Conservation (phyloP, 352 stramenopile genomes). For the Pythium coloratum region DNA sequence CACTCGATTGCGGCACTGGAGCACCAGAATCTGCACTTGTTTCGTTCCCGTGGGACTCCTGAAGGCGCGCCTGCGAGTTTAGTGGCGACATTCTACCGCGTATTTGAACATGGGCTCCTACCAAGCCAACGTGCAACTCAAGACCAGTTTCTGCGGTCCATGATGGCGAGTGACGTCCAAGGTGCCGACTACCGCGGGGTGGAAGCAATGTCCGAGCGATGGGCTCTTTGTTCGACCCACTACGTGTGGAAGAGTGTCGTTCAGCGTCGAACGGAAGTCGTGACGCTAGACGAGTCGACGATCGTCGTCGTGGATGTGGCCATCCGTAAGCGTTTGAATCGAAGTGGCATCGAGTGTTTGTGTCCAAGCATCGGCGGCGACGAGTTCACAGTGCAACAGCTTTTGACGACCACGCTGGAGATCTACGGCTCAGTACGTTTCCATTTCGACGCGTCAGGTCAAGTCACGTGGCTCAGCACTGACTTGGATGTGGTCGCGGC, state of each 20-base stretch:
- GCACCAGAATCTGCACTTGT: conserved; percentile 7
- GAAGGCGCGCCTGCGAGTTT: conserved; percentile 20
- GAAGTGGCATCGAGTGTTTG: conserved; percentile 39
- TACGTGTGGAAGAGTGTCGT: conserved; percentile 38
- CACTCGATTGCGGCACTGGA: neutral
- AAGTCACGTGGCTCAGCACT: conserved; percentile 49
- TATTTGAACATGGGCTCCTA: conserved; percentile 36
- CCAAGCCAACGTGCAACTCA: conserved; percentile 27
- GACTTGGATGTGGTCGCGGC: conserved; percentile 56
- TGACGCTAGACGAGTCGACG: conserved; percentile 37
- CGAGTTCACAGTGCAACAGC: conserved; percentile 40
- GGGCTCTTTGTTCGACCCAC: conserved; percentile 40
- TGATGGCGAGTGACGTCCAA: conserved; percentile 46
- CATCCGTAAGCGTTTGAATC: conserved; percentile 35
- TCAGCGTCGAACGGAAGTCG: conserved; percentile 30
- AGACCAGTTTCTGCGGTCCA: conserved; percentile 48
- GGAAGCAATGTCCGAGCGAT: conserved; percentile 46
- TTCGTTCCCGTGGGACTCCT: conserved; percentile 11
- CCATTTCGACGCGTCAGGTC: conserved; percentile 36
- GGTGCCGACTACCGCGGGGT: conserved; percentile 51
- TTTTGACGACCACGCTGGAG: conserved; percentile 38
- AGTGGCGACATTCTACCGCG: conserved; percentile 44
- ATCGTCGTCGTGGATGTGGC: conserved; percentile 41
- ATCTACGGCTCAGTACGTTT: conserved; percentile 48
- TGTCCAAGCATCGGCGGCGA: conserved; percentile 41